Evolutionary conservation across 768 basidiomycete species (phyloP), one percentile per base, ranked within the genome.

Genomic region (Trametes maxima): DNA sequence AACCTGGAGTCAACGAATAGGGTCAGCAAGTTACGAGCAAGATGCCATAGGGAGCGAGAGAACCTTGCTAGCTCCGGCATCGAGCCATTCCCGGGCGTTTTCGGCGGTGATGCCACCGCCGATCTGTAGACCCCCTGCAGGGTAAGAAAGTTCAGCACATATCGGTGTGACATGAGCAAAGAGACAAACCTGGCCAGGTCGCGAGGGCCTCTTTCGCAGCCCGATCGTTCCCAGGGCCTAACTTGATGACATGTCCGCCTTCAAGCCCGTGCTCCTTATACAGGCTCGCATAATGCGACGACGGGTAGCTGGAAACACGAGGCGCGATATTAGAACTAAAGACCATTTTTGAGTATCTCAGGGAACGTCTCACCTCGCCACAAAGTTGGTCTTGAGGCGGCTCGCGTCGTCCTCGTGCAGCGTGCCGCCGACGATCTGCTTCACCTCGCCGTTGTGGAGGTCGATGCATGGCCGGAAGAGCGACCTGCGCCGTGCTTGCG

Each of bases 341-440:
- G 19, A n/a, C 14, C 8, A n/a, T 94, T 70, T 49, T 16, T 57
- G 54, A 54, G 16, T 39, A 8, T 48, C 59, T 58, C 33, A 49
- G 25, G 19, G 42, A n/a, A n/a, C 39, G 39, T 85, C 67, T 68
- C 28, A 89, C 95, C 85, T 91, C 62, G 95, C 86, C 44, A 97
- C 86, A 70, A 95, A 98, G 73, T 99, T 98, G 21, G 93, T 95
- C 73, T 83, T 84, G 65, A 97, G 79, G 42, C 71, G 72, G 22
- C 79, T 76, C 7, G 89, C 84, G 36, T 82, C 72, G 22, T 74
- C 67, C 52, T 93, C 89, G 19, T 90, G 91, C 33, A 99, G 81
- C 4, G 94, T 95, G 3, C 95, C 94, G 44, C 97, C 97, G 14
- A 99, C 92, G 56, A 99, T 98, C 76, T 99, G 97, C 76, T 98